phyloP scores from a whole-genome alignment of 106 monocot genomes.

The Phalaenopsis equestris region DNA sequence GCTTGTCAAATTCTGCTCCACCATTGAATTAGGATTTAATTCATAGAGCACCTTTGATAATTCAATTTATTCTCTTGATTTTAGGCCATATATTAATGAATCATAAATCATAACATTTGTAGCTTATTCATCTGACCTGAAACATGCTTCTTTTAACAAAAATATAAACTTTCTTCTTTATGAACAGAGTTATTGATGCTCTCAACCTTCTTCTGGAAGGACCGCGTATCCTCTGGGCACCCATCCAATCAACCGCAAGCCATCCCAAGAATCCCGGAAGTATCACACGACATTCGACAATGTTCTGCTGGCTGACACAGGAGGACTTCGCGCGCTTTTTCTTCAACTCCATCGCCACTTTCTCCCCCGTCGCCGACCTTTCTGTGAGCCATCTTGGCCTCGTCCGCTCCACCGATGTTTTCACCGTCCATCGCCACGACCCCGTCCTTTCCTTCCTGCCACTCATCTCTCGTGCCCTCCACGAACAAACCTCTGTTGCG shows the following conservation, averaged over 20 bases:
- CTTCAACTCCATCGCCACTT: constrained; percentile 35
- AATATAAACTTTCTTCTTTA: neutral
- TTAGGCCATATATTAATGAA: no score
- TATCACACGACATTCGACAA: neutral
- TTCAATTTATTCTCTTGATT: no score
- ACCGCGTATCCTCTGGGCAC: constrained; percentile 31
- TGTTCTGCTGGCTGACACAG: constrained; percentile 40
- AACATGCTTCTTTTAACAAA: no score
- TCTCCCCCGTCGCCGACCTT: constrained; percentile 22
- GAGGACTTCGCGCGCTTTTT: constrained; percentile 49
- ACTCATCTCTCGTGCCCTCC: constrained; percentile 35
- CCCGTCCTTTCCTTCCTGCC: constrained; percentile 33
- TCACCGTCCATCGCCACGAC: constrained; percentile 21
- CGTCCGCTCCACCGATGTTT: constrained; percentile 18
- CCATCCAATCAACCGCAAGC: constrained; percentile 12
- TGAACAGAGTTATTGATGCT: constrained; percentile 37
- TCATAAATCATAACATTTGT: no score
- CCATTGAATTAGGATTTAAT: no score
- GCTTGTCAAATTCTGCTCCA: neutral
- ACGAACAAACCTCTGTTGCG: constrained; percentile 32
- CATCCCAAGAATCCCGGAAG: neutral
- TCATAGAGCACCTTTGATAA: no score
- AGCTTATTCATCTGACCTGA: no score
- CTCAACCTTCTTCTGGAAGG: constrained; percentile 42
- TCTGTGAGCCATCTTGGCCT: constrained; percentile 33